Percentiles rank a stretch among this genome's conserved stretches.
Evolutionary conservation across 371 early-diverging fungal genomes (phyloP).

Genomic region (Zychaea mexicana): DNA sequence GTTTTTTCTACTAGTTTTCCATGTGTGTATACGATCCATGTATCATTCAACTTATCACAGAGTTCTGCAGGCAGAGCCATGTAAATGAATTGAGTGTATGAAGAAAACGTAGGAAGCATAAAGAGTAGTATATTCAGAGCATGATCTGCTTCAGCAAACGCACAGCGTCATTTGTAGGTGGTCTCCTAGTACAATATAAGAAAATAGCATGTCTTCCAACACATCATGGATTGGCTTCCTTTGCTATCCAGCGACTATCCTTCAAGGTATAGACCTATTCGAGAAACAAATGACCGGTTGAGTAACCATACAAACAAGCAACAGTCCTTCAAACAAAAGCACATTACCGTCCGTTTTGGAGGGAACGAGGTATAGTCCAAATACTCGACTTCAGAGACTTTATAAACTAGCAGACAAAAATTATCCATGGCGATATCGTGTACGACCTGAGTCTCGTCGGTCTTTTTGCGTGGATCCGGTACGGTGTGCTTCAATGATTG

Average conservation of each 20-base stretch:
- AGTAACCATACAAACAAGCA: not conserved
- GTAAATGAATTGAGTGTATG: too few relatives aligned
- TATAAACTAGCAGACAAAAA: conserved; percentile 73
- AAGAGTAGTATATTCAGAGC: too few relatives aligned
- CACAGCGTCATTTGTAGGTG: too few relatives aligned
- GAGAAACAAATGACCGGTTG: not conserved
- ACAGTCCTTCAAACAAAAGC: not conserved
- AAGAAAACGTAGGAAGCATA: too few relatives aligned
- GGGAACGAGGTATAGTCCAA: conserved; percentile 55
- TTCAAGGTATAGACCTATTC: conserved; percentile 17
- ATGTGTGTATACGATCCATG: too few relatives aligned
- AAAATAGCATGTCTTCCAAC: too few relatives aligned
- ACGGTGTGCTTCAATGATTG: conserved; percentile 46
- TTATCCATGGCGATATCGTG: conserved; percentile 78
- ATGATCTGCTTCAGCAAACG: too few relatives aligned
- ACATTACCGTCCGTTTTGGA: conserved; percentile 54
- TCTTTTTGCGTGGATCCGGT: not conserved
- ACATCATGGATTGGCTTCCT: conserved; percentile 24
- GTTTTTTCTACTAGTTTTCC: too few relatives aligned
- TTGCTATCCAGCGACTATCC: conserved; percentile 14
- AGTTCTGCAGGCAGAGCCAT: too few relatives aligned
- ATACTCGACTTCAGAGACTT: conserved; percentile 66
- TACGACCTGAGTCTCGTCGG: conserved; percentile 25
- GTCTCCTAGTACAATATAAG: too few relatives aligned
- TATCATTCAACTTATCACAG: too few relatives aligned